These are phyloP conservation scores for Aspergillus fijiensis DNA, from an alignment of 2,329 filamentous ascomycete genomes.

Conservation along the genomic window DNA sequence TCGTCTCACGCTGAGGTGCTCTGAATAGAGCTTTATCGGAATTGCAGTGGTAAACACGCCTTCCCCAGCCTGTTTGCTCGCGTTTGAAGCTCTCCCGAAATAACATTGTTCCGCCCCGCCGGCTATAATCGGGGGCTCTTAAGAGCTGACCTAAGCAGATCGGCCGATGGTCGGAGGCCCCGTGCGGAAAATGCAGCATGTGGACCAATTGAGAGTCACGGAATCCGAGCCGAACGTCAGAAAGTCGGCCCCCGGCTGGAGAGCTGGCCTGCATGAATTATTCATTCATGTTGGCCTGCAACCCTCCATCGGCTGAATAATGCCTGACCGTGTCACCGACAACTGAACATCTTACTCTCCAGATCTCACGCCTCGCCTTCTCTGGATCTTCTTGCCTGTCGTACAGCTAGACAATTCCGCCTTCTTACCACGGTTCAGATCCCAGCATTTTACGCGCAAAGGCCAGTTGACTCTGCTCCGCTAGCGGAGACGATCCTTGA, in stretches of 20 bases:
- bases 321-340: not conserved
- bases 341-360: not conserved
- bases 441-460: not conserved
- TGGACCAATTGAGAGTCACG: slow-evolving; percentile 4
- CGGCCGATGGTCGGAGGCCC: slow-evolving; percentile 21
- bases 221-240: not conserved
- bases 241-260: not conserved
- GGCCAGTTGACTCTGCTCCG: slow-evolving; percentile 13
- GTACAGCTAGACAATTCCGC: not conserved
- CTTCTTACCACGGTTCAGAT: not conserved
- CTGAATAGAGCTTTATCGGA: not conserved
- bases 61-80: slow-evolving; percentile 14
- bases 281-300: not conserved
- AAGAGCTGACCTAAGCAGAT: not conserved
- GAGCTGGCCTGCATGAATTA: slow-evolving; percentile 2
- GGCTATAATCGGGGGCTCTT: slow-evolving; percentile 13
- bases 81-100: slow-evolving; percentile 16
- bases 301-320: not conserved
- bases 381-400: not conserved
- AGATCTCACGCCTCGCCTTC: not conserved
- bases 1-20: not conserved
- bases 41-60: not conserved
- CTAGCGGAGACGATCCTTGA: slow-evolving; percentile 15
- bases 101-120: slow-evolving; percentile 21
- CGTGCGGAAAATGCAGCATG: not conserved